Base-by-base conservation (phyloP, 306 rosid species). In the Styphnolobium japonicum region DNA sequence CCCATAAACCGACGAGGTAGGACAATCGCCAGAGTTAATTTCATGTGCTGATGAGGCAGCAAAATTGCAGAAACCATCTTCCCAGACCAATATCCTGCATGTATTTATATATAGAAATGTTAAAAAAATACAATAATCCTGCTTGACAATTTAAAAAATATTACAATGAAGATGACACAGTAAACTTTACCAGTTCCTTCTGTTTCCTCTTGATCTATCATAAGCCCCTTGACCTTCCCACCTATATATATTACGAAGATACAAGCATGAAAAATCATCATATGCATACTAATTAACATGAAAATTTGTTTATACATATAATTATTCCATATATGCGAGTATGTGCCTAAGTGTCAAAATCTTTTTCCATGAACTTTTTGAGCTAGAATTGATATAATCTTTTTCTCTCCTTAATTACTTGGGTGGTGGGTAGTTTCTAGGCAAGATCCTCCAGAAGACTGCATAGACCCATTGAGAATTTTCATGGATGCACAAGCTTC, bases 61-160 rank as follows among this genome's bases (percentile, higher is more conserved):
- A 73, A 96, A 96, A 77, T 96, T 96, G 90, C 99, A 96, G 90
- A 93, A 96, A 22, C 99, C 99, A 85, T 96, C 99, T 89, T 96
- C 99, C 99, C 99, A 96, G 10, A 91, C 99, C 73, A 96, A 81
- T 87, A 96, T 96, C 99, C 99, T 96, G 83, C 76, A 80, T 71
- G 74, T 71, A 75, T 19, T 46, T 57, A 62, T 22, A n/a, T n/a
- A n/a, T n/a, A n/a, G n/a, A 22, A 15, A 29, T 29, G 23, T 40
- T 12, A 70, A 6, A 6, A 10, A 19, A 49, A 42, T 62, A 42
- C 70, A n/a, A 46, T 39, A 68, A 6, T 22, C 36, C 37, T 16
- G 63, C 71, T 21, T 71, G 75, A 64, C 16, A 40, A 31, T 6
- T 31, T n/a, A 14, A 39, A 40, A 31, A 29, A 43, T 31, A 58